Evolutionary conservation across 805 yeast species (phyloP).

Genomic region (Metschnikowia anglica): DNA sequence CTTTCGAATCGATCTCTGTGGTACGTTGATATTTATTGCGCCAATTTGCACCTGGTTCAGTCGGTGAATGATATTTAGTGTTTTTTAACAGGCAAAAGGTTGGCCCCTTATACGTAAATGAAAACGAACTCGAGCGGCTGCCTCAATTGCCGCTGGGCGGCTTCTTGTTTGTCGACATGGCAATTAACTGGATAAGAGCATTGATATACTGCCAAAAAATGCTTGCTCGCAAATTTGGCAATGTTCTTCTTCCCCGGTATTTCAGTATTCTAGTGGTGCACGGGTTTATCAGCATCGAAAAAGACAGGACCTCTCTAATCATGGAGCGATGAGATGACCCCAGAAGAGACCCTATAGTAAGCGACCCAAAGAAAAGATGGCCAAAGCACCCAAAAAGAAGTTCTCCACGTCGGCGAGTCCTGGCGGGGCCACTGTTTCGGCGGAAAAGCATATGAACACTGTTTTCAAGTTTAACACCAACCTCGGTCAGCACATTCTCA

Average conservation of each 20-base stretch:
- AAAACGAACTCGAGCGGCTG: too few relatives aligned
- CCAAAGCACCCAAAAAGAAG: conserved; percentile 63
- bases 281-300: not conserved
- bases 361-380: conserved; percentile 39
- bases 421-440: conserved; percentile 59
- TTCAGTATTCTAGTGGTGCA: conserved; percentile 5
- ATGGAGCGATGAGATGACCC: conserved; percentile 16
- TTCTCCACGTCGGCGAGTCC: conserved; percentile 48
- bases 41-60: too few relatives aligned
- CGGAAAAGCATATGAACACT: conserved; percentile 68
- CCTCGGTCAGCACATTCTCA: conserved; percentile 94
- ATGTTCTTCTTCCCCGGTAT: not conserved
- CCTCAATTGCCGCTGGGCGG: too few relatives aligned
- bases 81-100: too few relatives aligned
- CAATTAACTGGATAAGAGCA: too few relatives aligned
- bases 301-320: too few relatives aligned
- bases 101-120: too few relatives aligned
- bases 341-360: not conserved
- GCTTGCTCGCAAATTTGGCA: not conserved
- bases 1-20: too few relatives aligned
- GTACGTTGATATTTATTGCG: too few relatives aligned
- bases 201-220: too few relatives aligned
- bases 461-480: conserved; percentile 97
- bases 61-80: too few relatives aligned
- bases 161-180: too few relatives aligned